Base-by-base conservation (phyloP, 2,329 filamentous ascomycete genomes). In the Talaromyces sp. region DNA sequence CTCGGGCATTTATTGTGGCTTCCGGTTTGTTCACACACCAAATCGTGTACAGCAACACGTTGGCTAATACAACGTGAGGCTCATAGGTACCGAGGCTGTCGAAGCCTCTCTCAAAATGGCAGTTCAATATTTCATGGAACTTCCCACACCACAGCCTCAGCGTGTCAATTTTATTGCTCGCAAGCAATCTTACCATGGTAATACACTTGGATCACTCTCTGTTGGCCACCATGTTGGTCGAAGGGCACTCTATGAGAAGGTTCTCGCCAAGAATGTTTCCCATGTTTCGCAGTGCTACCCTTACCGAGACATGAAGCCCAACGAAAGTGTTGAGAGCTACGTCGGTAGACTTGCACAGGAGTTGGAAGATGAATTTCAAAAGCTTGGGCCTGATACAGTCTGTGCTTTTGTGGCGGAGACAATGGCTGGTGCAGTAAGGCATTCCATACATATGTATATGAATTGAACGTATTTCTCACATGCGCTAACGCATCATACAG, bases 101-200 rank as follows among this genome's bases (percentile, higher is more conserved):
- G 87, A 90, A 63, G 83, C 84, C 1, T 81, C 86, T 1, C 70
- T 87, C 54, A 90, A 90, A 63, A 73, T 89, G 39, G 77, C 83
- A 3, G 72, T 82, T 3, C 86, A 90, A 65, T 89, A 85, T 65
- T 86, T 81, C 59, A 73, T 81, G 27, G 84, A 86, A 65, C 75
- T 81, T 47, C 59, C 68, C 5, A 66, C 73, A 0, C 75, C 74
- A 5, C 71, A 88, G 59, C 75, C 80, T 3, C 67, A 75, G 45
- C 77, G 86, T 1, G 73, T 74, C 0, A 78, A 81, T 30, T 86
- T 86, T 66, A 86, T 90, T 60, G 77, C 84, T 6, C 78, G 87
- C 14, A 72, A 82, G 33, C 77, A 82, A 19, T 86, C 83, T 7
- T 91, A 88, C 62, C 87, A 91, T 62, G 87, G 87, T 5, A 85